Base-by-base conservation (phyloP, 345 rosid genomes). In the Ceriops decandra region DNA sequence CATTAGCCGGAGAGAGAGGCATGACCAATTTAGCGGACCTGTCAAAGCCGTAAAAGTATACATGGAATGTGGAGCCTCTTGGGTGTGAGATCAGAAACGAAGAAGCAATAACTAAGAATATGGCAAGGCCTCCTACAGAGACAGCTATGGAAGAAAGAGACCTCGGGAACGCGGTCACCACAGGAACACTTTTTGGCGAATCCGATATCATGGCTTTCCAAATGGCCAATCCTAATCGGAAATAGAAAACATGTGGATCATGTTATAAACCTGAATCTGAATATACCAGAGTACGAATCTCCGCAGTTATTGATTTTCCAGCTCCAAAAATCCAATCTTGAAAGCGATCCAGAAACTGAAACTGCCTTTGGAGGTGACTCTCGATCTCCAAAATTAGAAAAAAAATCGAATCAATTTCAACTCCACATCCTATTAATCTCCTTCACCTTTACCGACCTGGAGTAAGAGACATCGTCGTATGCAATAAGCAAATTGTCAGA, bases 21-120 rank as follows among this genome's bases (percentile, higher is more conserved):
- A 78, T 64, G 19, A 68, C 84, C 32, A 80, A 60, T 59, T 69
- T 76, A 35, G 68, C 72, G 24, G 73, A 68, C 68, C 74, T 73
- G 68, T 85, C 88, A 59, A 82, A 62, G 33, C 87, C 84, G 20
- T 85, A 87, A 71, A 91, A 88, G 52, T 85, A 81, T 7, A 83
- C 83, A 57, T 75, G 79, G 35, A 88, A 74, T 3, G 87, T 82
- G 13, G 92, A 82, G 76, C 87, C 75, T 21, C 84, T 72, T 1
- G 96, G 98, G 69, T 74, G 70, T 1, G 90, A 83, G 63, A 88
- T 77, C 28, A 86, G 75, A 74, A 93, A 77, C 82, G 79, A 77
- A n/a, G 95, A 93, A 63, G 86, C 97, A 57, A 86, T 66, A 66
- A 90, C 49, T 76, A 89, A 71, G 79, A 89, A 83, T 66, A 82